A percentile compares a stretch with the other conserved stretches of the same genome.
Conservation (phyloP, 768 basidiomycete genomes). For the Filobasidium wieringae region DNA sequence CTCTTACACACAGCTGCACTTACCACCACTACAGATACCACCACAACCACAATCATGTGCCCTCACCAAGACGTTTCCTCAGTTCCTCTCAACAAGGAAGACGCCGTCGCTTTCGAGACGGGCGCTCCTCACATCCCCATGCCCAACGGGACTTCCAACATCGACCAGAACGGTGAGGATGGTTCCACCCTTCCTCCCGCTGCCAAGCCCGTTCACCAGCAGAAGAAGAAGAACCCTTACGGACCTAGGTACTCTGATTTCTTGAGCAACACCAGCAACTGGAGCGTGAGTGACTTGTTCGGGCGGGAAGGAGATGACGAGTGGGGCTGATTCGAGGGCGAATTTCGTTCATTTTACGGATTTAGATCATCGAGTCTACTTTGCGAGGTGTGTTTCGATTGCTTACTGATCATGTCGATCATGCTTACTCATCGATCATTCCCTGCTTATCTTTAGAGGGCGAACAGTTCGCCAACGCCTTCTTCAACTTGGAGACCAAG, state of each 20-base stretch:
- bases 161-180: constrained; percentile 12
- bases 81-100: constrained; percentile 28
- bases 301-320: not conserved
- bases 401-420: too few species aligned
- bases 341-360: too few species aligned
- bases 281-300: constrained; percentile 14
- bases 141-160: constrained; percentile 24
- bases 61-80: constrained; percentile 21
- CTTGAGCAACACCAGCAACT: constrained; percentile 56
- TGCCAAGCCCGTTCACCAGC: constrained; percentile 22
- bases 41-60: constrained; percentile 20
- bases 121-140: constrained; percentile 20
- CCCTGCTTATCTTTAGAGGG: constrained; percentile 53
- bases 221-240: constrained; percentile 54
- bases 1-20: too few species aligned
- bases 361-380: constrained; percentile 81
- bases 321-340: not conserved
- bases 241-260: constrained; percentile 86
- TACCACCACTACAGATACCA: not conserved
- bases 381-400: constrained; percentile 88
- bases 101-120: constrained; percentile 65
- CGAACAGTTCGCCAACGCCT: constrained; percentile 98
- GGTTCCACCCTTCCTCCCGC: constrained; percentile 16
- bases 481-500: constrained; percentile 99
- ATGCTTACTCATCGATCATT: too few species aligned